Percentiles rank a stretch among this genome's conserved stretches.
phyloP scores from a whole-genome alignment of 2,329 filamentous ascomycete species.

The Sphaerulina vaccinii region DNA sequence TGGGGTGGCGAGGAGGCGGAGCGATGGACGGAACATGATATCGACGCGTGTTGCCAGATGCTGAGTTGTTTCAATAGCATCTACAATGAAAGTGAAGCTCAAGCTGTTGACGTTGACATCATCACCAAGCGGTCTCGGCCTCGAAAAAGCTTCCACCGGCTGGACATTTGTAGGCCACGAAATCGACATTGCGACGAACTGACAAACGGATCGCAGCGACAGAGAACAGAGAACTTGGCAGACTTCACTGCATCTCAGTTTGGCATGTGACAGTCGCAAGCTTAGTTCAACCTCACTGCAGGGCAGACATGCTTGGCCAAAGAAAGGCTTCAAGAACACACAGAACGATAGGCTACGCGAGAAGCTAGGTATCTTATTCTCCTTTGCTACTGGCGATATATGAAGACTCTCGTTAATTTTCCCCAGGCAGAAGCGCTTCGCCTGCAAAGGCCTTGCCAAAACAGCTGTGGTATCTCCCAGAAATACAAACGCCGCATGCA shows the following conservation, averaged over 20 bases:
- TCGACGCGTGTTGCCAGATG: background rate
- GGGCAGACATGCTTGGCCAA: background rate
- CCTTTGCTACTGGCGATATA: background rate
- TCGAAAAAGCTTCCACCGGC: conserved; percentile 3
- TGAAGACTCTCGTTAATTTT: background rate
- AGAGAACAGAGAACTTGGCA: background rate
- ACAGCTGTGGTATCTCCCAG: conserved; percentile 9
- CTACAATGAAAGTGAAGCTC: background rate
- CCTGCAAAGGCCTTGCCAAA: background rate
- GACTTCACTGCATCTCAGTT: background rate
- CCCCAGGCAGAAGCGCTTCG: background rate
- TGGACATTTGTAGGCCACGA: background rate
- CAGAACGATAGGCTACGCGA: background rate
- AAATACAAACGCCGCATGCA: background rate
- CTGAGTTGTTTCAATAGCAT: background rate
- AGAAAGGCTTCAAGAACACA: background rate
- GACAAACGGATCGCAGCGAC: background rate
- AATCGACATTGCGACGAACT: background rate
- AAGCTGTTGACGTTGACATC: conserved; percentile 17
- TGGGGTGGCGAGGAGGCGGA: conserved; percentile 35
- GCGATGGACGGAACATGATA: conserved; percentile 20
- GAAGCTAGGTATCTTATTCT: background rate
- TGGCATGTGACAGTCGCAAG: background rate
- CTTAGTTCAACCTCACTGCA: background rate
- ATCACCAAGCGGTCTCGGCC: conserved; percentile 11